A percentile compares a stretch with the other conserved stretches of the same genome.
These are phyloP conservation scores for Hemisphaericaspora xylanilytica DNA, from an alignment of 1,139 yeast genomes.

Conservation along the genomic window DNA sequence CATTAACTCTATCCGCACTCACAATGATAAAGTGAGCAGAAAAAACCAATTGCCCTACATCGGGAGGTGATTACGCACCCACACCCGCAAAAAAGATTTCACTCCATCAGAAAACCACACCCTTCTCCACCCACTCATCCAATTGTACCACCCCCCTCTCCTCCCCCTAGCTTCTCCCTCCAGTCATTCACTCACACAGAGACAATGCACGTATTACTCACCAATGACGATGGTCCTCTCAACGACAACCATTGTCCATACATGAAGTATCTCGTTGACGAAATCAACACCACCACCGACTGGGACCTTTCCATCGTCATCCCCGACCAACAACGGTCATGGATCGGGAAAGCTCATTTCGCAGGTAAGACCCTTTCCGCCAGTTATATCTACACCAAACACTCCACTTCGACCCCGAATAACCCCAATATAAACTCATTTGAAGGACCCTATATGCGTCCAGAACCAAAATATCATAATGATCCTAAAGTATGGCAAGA, in stretches of 20 bases:
- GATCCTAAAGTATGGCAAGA: constrained; percentile 51
- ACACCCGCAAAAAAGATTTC: not conserved
- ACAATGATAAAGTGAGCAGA: too few relatives aligned
- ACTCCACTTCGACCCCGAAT: constrained; percentile 28
- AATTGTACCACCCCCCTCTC: too few relatives aligned
- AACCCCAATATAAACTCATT: constrained; percentile 39
- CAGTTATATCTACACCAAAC: constrained; percentile 58
- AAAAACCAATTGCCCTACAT: too few relatives aligned
- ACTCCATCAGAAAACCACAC: too few relatives aligned
- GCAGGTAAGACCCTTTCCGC: constrained; percentile 78
- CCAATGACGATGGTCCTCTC: constrained; percentile 97
- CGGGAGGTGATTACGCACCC: not conserved
- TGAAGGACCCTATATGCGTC: constrained; percentile 66
- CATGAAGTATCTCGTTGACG: constrained; percentile 75
- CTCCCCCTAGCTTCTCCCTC: too few relatives aligned
- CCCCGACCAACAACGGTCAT: constrained; percentile 78
- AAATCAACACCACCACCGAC: constrained; percentile 59
- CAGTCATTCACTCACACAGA: not conserved
- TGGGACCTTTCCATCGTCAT: constrained; percentile 87
- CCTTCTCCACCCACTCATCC: too few relatives aligned
- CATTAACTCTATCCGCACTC: too few relatives aligned
- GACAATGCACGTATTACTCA: constrained; percentile 54
- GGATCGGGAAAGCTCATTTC: constrained; percentile 97
- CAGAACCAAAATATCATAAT: constrained; percentile 31
- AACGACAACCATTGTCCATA: constrained; percentile 81